These are phyloP conservation scores for Lactarius akahatsu DNA, from an alignment of 768 basidiomycete species.

Conservation along the genomic window DNA sequence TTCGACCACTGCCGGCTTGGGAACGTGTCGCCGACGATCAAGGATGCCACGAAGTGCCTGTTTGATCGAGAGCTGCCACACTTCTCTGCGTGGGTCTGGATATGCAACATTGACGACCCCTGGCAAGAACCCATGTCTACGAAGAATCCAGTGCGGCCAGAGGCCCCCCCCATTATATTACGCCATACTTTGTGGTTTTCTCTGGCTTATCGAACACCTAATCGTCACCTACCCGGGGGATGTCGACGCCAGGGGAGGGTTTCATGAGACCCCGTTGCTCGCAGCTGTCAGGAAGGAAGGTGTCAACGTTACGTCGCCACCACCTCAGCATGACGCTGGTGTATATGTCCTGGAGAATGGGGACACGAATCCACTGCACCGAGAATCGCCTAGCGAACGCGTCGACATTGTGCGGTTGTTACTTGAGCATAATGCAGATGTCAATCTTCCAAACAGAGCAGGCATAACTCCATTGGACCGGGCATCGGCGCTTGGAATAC, in stretches of 20 bases:
- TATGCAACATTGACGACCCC: neutral
- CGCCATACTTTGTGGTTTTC: constrained; percentile 1
- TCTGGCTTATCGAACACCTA: neutral
- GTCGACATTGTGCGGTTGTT: neutral
- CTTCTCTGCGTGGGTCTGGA: neutral
- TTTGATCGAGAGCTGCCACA: neutral
- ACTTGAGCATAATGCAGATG: neutral
- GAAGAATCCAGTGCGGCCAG: neutral
- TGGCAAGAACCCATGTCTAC: neutral
- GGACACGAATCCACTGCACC: too few species aligned
- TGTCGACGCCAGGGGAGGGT: neutral
- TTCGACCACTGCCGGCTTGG: neutral
- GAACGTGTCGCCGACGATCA: neutral
- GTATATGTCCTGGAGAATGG: too few species aligned
- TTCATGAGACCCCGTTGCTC: neutral
- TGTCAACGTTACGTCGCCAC: neutral
- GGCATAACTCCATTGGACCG: neutral
- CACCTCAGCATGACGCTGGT: too few species aligned
- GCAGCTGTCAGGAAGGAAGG: neutral
- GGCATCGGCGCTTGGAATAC: neutral
- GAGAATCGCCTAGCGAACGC: neutral
- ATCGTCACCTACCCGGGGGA: neutral
- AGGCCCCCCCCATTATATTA: neutral
- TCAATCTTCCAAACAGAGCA: too few species aligned
- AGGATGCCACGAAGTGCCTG: neutral